These are phyloP conservation scores for Fusarium pseudocircinatum DNA, from an alignment of 2,329 filamentous ascomycete species.

Conservation along the genomic window DNA sequence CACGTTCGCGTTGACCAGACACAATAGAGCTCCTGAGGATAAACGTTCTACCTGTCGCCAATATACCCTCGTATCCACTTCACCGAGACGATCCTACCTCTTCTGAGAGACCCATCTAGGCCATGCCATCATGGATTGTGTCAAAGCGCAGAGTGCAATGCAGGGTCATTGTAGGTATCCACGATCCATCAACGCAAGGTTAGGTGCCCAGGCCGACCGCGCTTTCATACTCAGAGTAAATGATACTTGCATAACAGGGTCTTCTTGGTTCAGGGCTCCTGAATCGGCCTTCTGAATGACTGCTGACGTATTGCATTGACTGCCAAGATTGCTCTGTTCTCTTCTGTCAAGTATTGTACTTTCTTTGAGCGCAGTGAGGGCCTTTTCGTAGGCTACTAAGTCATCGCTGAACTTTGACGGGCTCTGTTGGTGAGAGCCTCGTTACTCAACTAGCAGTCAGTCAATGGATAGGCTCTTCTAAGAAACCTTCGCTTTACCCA, in stretches of 20 bases:
- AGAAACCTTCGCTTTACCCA: background rate
- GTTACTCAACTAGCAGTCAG: background rate
- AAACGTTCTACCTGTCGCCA: slow-evolving; percentile 4
- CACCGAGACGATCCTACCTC: background rate
- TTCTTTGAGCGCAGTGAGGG: background rate
- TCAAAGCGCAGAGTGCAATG: background rate
- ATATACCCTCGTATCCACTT: background rate
- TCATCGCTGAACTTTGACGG: background rate
- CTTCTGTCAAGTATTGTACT: background rate
- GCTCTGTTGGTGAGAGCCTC: background rate
- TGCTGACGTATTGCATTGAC: background rate
- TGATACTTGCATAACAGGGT: background rate
- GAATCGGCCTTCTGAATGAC: slow-evolving; percentile 8
- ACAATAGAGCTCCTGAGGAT: background rate
- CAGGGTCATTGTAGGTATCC: background rate
- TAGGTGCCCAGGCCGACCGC: background rate
- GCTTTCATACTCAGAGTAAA: background rate
- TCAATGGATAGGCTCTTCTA: background rate
- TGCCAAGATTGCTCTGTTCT: background rate
- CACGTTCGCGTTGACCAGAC: background rate
- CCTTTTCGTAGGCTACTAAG: background rate
- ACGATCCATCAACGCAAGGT: background rate
- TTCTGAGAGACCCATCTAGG: background rate
- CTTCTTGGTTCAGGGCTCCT: slow-evolving; percentile 16
- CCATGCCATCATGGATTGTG: background rate